Conservation (phyloP, 225 moss, liverwort and hornwort genomes). For the Physcomitrellopsis africana region DNA sequence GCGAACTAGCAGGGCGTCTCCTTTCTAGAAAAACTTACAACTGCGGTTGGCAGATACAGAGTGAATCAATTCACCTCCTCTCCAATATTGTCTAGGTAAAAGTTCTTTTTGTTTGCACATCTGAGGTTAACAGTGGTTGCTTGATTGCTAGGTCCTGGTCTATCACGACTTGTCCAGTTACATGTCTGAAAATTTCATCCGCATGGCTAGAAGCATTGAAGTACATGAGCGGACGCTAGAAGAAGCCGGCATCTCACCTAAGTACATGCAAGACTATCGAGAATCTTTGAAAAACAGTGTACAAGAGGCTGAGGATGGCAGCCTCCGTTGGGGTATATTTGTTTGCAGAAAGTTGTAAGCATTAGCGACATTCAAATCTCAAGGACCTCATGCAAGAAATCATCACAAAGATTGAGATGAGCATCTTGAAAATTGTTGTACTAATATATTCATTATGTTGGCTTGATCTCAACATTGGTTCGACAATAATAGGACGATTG, state of each 20-base stretch:
- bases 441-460: too few relatives aligned
- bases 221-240: neutral
- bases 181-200: neutral
- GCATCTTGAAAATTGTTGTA: too few relatives aligned
- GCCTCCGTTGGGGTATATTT: conserved; percentile 2
- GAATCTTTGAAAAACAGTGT: neutral
- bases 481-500: too few relatives aligned
- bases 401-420: too few relatives aligned
- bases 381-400: neutral
- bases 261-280: neutral
- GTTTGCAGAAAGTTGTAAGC: neutral
- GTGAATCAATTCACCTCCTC: too few relatives aligned
- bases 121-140: neutral
- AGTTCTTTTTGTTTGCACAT: neutral
- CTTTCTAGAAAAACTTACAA: too few relatives aligned
- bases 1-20: too few relatives aligned
- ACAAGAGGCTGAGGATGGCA: neutral
- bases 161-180: neutral
- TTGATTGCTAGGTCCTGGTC: neutral
- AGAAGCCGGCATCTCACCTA: neutral
- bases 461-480: too few relatives aligned
- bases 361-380: neutral
- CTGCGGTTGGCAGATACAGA: too few relatives aligned
- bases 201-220: neutral
- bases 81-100: too few relatives aligned